Base-by-base conservation (phyloP, 2,329 filamentous ascomycete genomes). In the Arachnomyces sp. region DNA sequence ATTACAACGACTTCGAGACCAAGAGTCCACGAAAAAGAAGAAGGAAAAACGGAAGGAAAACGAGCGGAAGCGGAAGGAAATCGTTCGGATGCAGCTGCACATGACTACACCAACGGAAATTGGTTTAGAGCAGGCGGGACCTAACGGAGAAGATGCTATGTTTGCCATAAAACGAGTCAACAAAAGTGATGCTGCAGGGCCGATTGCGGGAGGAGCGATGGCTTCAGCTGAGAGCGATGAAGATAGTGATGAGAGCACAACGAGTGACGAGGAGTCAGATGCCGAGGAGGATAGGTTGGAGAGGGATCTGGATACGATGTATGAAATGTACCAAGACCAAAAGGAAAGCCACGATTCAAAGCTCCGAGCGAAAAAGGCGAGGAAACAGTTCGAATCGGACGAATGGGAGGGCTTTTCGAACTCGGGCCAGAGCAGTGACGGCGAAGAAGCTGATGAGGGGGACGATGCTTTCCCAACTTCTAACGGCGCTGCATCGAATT, bases 51-150 rank as follows among this genome's bases (percentile, higher is more conserved):
- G 89, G 49, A 84, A 76, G 53, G 88, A 94, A 44, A 98, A 98
- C 49, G 92, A 98, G 63, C 80, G 80, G 61, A 96, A 94, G 64
- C 85, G 92, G 52, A 92, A 85, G 52, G 92, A 96, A 49, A 87
- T 96, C 44, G 74, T 94, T n/a, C 81, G 92, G 28, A 83, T 98
- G 82, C 92, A 98, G 63, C 79, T 98, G 70, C 82, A 95, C 66
- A 98, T 98, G 92, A 82, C 82, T 2, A 84, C 88, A 1, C 92
- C 92, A 6, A 92, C 87, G 72, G 92, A 98, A 49, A 94, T 98
- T 47, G 92, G 92, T 55, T 77, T 94, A 67, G 92, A 94, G 58
- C 87, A 92, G 63, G 67, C 76, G 16, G 86, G 86, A 0, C 84
- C 85, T 0, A 71, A 77, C 36, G 89, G 86, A 16, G 81, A 87